Evolutionary conservation across 1,284 basidiomycete genomes (phyloP).

Genomic region (Ganoderma meredithae): DNA sequence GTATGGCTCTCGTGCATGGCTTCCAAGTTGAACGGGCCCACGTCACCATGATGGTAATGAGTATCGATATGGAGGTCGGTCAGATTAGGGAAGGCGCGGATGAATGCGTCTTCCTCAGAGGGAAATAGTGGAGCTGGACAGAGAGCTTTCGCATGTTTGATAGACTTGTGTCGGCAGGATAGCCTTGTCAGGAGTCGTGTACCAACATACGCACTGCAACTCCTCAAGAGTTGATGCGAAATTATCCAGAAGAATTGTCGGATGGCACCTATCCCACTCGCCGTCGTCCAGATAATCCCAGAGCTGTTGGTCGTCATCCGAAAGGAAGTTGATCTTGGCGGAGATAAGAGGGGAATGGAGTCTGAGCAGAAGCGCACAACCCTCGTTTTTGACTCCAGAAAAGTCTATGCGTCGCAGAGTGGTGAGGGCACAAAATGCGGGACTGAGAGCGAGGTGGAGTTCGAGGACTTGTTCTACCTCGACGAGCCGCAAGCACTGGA

Average conservation of each 20-base stretch:
- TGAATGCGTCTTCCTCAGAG: not conserved
- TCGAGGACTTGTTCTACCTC: not conserved
- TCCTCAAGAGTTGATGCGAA: not conserved
- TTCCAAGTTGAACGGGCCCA: no score
- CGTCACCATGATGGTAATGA: not conserved
- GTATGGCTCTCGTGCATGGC: not conserved
- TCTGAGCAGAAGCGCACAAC: not conserved
- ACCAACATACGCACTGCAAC: not conserved
- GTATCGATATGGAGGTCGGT: not conserved
- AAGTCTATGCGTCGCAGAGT: not conserved
- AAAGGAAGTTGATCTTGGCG: not conserved
- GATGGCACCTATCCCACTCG: not conserved
- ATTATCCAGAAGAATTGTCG: not conserved
- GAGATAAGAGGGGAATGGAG: not conserved
- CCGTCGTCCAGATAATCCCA: not conserved
- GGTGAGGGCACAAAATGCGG: not conserved
- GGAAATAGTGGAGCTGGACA: not conserved
- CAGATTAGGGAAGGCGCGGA: conserved; percentile 1
- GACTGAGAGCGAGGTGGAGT: not conserved
- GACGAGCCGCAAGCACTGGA: not conserved
- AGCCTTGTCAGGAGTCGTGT: not conserved
- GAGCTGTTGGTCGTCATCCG: not conserved
- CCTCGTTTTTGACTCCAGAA: not conserved
- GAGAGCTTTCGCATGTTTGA: conserved; percentile 1
- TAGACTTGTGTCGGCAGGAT: not conserved